Evolutionary conservation across 129 eudicot genomes (phyloP), one percentile per base, ranked within the genome.

Genomic region (Tagetes erecta): DNA sequence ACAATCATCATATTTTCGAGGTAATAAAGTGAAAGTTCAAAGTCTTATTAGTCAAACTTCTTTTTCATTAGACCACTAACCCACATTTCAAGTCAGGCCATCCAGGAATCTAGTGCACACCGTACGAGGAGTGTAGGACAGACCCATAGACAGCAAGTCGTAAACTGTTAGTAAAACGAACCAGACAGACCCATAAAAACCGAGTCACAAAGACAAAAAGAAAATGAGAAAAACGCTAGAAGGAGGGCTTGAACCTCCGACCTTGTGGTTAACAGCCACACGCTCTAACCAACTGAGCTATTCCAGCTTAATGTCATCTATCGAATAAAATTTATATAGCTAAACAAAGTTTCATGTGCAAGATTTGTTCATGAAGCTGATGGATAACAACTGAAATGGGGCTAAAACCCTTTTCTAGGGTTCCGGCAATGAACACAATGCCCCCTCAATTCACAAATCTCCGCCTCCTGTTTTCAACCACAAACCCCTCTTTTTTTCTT

Each of bases 191-290:
- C 27, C 27, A 20, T 20, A 20, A 20, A 20, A 39, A 39, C 41
- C 4, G 3, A 39, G 3, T 4, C 3, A 39, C 41, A 39, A 39
- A 39, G 3, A 39, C 3, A 39, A 5, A 55, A 20, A 27, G 1
- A 5, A 27, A 20, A 4, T 55, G 1, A 53, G 20, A 53, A 33
- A 31, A 0, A 1, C 96, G 96, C 96, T 89, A 89, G 92, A 92
- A 92, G 96, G 96, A 92, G 96, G 94, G 96, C 37, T 92, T 51
- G 96, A 92, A 92, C 94, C 97, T 89, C 97, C 97, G 93, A 92
- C 97, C 97, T 92, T 92, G 96, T 89, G 96, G 96, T 92, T 86
- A 92, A 92, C 91, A 87, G 93, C 96, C 97, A 89, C 94, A 92
- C 94, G 97, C 97, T 89, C 97, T 92, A 92, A 82, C 97, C 97